Base-by-base conservation (phyloP, 371 early-diverging fungal genomes). In the Zancudomyces culisetae region DNA sequence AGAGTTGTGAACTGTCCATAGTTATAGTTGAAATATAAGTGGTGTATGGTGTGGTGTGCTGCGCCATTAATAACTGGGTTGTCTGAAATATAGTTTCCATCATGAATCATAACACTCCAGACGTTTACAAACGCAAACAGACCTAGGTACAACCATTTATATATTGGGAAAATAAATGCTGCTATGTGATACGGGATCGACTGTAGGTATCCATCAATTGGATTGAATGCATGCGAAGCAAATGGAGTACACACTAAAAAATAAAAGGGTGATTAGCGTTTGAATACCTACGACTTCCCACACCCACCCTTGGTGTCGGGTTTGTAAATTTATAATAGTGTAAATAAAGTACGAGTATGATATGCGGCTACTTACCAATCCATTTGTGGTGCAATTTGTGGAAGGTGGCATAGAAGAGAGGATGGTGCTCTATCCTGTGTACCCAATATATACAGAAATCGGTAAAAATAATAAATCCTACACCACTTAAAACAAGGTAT, bases 21-120 rank as follows among this genome's bases (percentile, higher is more conserved):
- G 73, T 96, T 96, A 75, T 87, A 93, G 75, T 93, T 92, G 68
- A 96, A 96, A 68, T 96, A 89, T 48, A 89, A 68, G 57, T 96
- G 96, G 58, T 96, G 96, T 29, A 96, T 78, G 19, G 89, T 80
- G 65, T 96, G 96, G 60, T 96, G 92, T 15, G 94, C 93, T 18
- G 89, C 83, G 12, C 86, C 81, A 60, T 92, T 90, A 54, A 89
- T 72, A 27, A 71, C 59, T 0, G 60, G 53, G 49, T 70, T 64
- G 55, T 51, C 66, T 3, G 63, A 54, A 6, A 70, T 42, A 18
- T 45, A 45, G 27, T 45, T 24, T 66, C 89, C 90, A 66, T 93
- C 96, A 62, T 96, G 96, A 64, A 96, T 96, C 75, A 86, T 73
- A 29, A 96, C 83, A 24, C 91, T 91, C 96, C 96, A 96, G 29